Evolutionary conservation across 768 basidiomycete genomes (phyloP), one percentile per base, ranked within the genome.

Genomic region (Hygrocybe punicea): DNA sequence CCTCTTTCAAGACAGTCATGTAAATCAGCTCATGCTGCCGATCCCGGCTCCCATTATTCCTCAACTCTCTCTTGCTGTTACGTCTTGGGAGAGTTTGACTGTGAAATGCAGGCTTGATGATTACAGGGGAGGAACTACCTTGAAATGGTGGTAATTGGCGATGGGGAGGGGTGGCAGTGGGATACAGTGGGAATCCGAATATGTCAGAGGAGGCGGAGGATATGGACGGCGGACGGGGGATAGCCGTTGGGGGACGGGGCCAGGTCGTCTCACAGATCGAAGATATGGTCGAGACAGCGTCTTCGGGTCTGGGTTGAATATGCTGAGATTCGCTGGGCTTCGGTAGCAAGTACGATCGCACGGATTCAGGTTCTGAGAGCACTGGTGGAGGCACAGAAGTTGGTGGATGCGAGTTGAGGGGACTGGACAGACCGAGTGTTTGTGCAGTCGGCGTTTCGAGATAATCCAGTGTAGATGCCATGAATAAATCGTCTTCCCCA

Each of bases 1-100:
- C 46, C 57, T 80, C 79, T 53, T 72, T 74, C 25, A 77, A 72
- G 39, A 78, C 72, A 1, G 76, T 75, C 76, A 80, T 76, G 61
- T 73, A 73, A 40, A 81, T 70, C 53, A 70, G 66, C 60, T 77
- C 73, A n/a, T 29, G 29, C 8, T 29, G 29, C 8, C 8, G 29
- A 29, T 29, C 29, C 29, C 29, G 8, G 4, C 29, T 8, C 29
- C 29, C 8, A 8, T 29, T 29, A 8, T 29, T 29, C 29, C 29
- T 29, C 29, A 29, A 29, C 29, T 29, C 29, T 29, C 36, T 57
- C 7, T 53, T 51, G 19, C 39, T 19, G 4, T 4, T 4, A 8
- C 29, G 29, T 8, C 29, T 29, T 29, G 4, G 29, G 8, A 13
- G 39, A 40, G 39, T 19, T 40, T 40, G 39, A 4, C 19, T 40